Percentiles rank a stretch among this genome's conserved stretches.
phyloP scores from a whole-genome alignment of 2,329 filamentous ascomycete genomes.

The Zarea fungicola region DNA sequence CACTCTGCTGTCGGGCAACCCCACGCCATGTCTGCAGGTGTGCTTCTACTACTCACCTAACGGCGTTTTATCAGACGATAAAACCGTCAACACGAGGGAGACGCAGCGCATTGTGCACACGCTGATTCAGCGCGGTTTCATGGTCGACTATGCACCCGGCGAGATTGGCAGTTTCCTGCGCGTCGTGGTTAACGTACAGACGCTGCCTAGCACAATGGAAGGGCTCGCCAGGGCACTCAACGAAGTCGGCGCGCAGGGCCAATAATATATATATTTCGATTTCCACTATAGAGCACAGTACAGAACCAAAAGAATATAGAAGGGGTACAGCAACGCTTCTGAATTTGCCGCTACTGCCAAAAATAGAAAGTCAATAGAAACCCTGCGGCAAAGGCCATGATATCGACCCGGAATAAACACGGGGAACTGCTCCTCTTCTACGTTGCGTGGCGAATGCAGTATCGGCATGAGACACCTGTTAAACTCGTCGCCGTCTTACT shows the following conservation, averaged over 20 bases:
- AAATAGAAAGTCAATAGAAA: too few species aligned
- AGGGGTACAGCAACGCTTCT: too few species aligned
- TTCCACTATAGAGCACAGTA: too few species aligned
- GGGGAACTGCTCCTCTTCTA: too few species aligned
- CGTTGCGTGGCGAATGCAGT: too few species aligned
- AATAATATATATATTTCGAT: background rate
- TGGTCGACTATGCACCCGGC: constrained; percentile 58
- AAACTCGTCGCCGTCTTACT: too few species aligned
- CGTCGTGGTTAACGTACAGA: constrained; percentile 56
- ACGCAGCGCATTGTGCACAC: constrained; percentile 44
- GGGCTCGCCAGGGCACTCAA: constrained; percentile 51
- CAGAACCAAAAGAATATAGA: too few species aligned
- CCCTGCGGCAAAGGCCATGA: too few species aligned
- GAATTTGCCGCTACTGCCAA: too few species aligned
- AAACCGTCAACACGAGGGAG: constrained; percentile 41
- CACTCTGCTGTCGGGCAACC: constrained; percentile 65
- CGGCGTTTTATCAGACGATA: constrained; percentile 40
- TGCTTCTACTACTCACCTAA: constrained; percentile 80
- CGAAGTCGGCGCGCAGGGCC: constrained; percentile 31
- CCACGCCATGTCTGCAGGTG: constrained; percentile 85
- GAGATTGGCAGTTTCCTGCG: constrained; percentile 51
- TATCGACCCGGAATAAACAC: too few species aligned
- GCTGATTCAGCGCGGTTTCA: constrained; percentile 49
- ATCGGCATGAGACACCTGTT: too few species aligned
- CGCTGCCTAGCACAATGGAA: constrained; percentile 44